Conservation (phyloP, 495 filamentous ascomycete genomes). For the Penicillium herquei region DNA sequence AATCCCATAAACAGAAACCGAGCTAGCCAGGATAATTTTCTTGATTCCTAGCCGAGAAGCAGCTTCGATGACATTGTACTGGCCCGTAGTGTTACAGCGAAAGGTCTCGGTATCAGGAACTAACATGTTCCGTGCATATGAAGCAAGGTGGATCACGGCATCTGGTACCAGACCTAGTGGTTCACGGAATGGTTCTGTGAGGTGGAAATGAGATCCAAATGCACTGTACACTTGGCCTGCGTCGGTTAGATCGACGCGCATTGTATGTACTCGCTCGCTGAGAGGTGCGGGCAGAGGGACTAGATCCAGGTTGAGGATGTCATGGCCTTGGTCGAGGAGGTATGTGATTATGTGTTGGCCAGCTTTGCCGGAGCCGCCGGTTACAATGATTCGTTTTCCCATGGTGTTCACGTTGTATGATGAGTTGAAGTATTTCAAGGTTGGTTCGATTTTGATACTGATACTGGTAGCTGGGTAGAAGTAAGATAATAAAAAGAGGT, state of each 20-base stretch:
- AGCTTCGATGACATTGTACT: slow-evolving; percentile 63
- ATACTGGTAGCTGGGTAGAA: too few species aligned
- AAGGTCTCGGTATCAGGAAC: slow-evolving; percentile 61
- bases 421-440: not conserved
- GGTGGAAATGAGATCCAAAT: slow-evolving; percentile 54
- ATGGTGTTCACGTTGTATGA: slow-evolving; percentile 10
- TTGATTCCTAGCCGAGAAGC: slow-evolving; percentile 57
- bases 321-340: slow-evolving; percentile 50
- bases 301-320: slow-evolving; percentile 59
- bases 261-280: slow-evolving; percentile 49
- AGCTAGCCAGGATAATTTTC: slow-evolving; percentile 59
- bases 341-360: slow-evolving; percentile 57
- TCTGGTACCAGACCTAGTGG: slow-evolving; percentile 44
- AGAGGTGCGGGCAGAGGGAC: slow-evolving; percentile 38
- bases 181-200: slow-evolving; percentile 46
- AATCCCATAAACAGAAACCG: slow-evolving; percentile 58
- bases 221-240: slow-evolving; percentile 59
- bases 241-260: slow-evolving; percentile 58
- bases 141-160: slow-evolving; percentile 62
- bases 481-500: not conserved
- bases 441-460: not conserved
- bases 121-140: slow-evolving; percentile 59
- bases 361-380: slow-evolving; percentile 59
- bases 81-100: slow-evolving; percentile 48
- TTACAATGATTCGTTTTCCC: slow-evolving; percentile 53